Evolutionary conservation across 164 flowering plant species (phyloP).

Genomic region (Kalanchoe fedtschenkoi): DNA sequence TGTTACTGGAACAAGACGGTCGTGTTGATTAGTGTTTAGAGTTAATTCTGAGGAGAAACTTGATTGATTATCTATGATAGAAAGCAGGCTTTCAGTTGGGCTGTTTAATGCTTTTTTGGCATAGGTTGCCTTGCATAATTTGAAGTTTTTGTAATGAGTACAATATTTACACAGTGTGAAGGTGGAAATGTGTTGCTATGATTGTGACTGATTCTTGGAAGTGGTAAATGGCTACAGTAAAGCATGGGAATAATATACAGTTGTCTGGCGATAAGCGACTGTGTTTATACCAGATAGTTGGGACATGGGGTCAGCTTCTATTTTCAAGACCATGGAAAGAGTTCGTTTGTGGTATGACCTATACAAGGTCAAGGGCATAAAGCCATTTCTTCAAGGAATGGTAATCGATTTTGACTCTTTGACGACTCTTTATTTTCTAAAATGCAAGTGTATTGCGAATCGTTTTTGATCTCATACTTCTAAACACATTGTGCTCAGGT

Average conservation of each 20-base stretch:
- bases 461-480: not conserved
- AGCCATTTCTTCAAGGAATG: constrained; percentile 86
- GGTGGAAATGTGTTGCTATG: not conserved
- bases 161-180: not conserved
- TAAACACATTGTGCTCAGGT: constrained; percentile 32
- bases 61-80: not conserved
- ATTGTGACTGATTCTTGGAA: constrained; percentile 1
- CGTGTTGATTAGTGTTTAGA: not conserved
- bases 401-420: constrained; percentile 25
- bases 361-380: constrained; percentile 69
- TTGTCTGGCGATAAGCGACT: constrained; percentile 42
- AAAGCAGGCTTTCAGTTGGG: not conserved
- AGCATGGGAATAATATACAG: constrained; percentile 86
- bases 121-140: not conserved
- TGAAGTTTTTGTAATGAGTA: not conserved
- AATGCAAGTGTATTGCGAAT: not conserved
- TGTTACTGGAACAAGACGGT: not conserved
- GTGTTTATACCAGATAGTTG: constrained; percentile 90
- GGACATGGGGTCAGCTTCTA: constrained; percentile 99
- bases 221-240: constrained; percentile 36
- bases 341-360: constrained; percentile 87
- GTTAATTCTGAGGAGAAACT: not conserved
- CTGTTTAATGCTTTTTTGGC: not conserved
- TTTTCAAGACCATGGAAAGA: constrained; percentile 98
- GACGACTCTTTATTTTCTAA: not conserved